A percentile compares a stretch with the other conserved stretches of the same genome.
These are phyloP conservation scores for Penicillium egyptiacum DNA, from an alignment of 495 filamentous ascomycete genomes.

Conservation along the genomic window DNA sequence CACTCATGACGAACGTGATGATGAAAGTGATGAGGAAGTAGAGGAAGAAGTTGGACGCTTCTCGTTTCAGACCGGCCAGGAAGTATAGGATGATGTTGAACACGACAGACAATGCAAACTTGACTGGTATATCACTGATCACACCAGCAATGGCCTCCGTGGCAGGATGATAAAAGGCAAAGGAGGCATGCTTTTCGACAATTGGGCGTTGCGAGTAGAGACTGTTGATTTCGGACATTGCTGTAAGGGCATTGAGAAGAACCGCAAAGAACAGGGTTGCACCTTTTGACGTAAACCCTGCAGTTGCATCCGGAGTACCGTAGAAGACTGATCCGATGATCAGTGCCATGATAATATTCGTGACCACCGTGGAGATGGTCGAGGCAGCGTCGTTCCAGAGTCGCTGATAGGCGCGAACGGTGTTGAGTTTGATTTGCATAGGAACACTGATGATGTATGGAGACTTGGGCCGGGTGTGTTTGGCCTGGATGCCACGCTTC, in stretches of 20 bases:
- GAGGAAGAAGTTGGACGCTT: slow-evolving; percentile 53
- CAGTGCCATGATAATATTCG: slow-evolving; percentile 70
- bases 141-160: slow-evolving; percentile 56
- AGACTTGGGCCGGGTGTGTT: slow-evolving; percentile 34
- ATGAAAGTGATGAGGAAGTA: slow-evolving; percentile 54
- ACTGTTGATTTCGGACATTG: slow-evolving; percentile 54
- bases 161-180: slow-evolving; percentile 59
- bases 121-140: slow-evolving; percentile 55
- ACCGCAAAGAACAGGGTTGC: slow-evolving; percentile 86
- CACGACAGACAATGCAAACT: slow-evolving; percentile 39
- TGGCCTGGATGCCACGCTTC: slow-evolving; percentile 32
- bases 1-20: slow-evolving; percentile 54
- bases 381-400: slow-evolving; percentile 68
- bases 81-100: slow-evolving; percentile 58
- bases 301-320: slow-evolving; percentile 59
- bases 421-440: slow-evolving; percentile 47
- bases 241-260: slow-evolving; percentile 56
- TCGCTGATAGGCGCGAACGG: slow-evolving; percentile 48
- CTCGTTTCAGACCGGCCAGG: slow-evolving; percentile 47
- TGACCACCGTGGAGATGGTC: slow-evolving; percentile 66
- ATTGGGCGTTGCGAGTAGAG: slow-evolving; percentile 57
- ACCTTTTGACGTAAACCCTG: slow-evolving; percentile 68
- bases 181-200: slow-evolving; percentile 59
- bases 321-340: slow-evolving; percentile 84
- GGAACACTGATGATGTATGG: slow-evolving; percentile 41